Evolutionary conservation across 2,329 filamentous ascomycete species (phyloP), one percentile per base, ranked within the genome.

Genomic region (Metarhizium robertsii): DNA sequence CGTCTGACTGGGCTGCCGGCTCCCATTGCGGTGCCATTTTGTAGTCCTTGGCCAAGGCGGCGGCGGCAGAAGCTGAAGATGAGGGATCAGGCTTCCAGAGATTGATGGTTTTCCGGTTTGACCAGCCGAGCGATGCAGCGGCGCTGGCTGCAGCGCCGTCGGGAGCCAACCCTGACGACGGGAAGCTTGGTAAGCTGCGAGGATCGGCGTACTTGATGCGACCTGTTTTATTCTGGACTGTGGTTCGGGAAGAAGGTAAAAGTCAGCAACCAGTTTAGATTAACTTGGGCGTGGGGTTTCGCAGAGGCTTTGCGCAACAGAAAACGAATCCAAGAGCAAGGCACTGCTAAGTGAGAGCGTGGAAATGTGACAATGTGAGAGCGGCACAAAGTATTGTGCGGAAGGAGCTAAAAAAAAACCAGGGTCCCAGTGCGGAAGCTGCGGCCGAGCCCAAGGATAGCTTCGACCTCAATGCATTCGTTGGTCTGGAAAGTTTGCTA

Each of bases 91-190:
- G 83, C 65, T 81, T 86, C 84, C 85, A 88, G 66, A 77, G 74
- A 67, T 88, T 79, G 52, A 84, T 74, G 2, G 81, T 69, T 65
- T 83, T 88, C 62, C 83, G 82, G 65, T 83, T 88, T 51, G 82
- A 78, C 76, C 89, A 88, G 52, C 89, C 89, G 49, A 92, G 74
- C 53, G 79, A 81, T 45, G 88, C 88, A 54, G 90, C 90, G 55
- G 87, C 83, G 60, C 86, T 81, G 58, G 88, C 89, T 55, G 88
- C 89, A 53, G 78, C 75, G 62, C 73, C 75, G 61, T 79, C 75
- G 48, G 75, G 63, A 54, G 68, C 72, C 56, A 90, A 76, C 42
- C 88, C 86, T 56, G 77, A 68, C 10, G 86, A 84, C 13, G 89
- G 88, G 64, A 79, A 92, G 64, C 86, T 88, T 42, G 89, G 89